Base-by-base conservation (phyloP, 2,329 filamentous ascomycete genomes). In the Fusarium sp. region DNA sequence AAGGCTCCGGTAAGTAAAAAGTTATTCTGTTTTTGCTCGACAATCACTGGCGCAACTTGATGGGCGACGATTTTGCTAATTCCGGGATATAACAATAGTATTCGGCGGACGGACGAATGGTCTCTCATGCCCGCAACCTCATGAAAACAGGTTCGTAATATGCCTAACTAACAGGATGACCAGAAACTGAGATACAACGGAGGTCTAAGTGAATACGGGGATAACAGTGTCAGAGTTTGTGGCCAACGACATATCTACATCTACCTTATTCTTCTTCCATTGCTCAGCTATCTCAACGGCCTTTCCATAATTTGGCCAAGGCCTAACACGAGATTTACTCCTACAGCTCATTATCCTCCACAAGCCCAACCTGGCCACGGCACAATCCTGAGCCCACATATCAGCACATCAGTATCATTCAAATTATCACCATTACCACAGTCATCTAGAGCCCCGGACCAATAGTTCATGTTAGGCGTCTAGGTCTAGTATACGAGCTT, bases 161-260 rank as follows among this genome's bases (percentile, higher is more conserved):
- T 0, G 35, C 15, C 17, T 9, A 10, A 36, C 3, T 17, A 36
- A 36, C 2, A 5, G 8, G 7, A 36, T 17, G 35, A 18, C 35
- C 35, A 18, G 35, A 18, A 7, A 35, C 32, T 3, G 14, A 35
- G 32, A 15, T 35, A 35, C 14, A 35, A 15, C 7, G 14, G 14
- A 35, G 14, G 14, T 35, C 0, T 15, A 4, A 15, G 32, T 35
- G 3, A 15, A 15, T 35, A 8, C 15, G 7, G 32, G 20, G 2
- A n/a, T 1, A n/a, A 3, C 10, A n/a, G 0, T n/a, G 14, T 12
- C 0, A 13, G 8, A 6, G 0, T 5, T 30, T 3, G 11, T 50
- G 12, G 10, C 47, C 28, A 30, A 17, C 7, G 47, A n/a, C 10
- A 30, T 10, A 11, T 48, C 45, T 3, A 12, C 7, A 5, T 48